Base-by-base conservation (phyloP, 306 rosid species). In the Abrus pulchellus region DNA sequence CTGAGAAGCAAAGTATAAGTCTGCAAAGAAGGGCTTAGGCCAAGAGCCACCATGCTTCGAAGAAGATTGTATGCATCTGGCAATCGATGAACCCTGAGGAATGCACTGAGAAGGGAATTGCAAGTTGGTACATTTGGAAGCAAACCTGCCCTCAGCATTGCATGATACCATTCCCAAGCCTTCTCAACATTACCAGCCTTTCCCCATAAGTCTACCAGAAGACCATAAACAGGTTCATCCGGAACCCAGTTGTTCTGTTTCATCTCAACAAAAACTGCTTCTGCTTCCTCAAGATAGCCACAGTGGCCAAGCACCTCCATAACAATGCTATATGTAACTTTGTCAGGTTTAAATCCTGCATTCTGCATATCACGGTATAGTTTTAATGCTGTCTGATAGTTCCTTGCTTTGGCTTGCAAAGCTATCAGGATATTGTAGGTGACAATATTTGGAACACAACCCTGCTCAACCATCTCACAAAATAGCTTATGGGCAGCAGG, bases 241-340 rank as follows among this genome's bases (percentile, higher is more conserved):
- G 97, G 97, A 57, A 91, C 88, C 97, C 97, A 91, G 59, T 91
- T 88, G 83, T 88, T 90, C 65, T 62, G 88, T 78, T 86, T 88
- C 99, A 94, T 94, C 86, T 94, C 94, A 56, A 61, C 57, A 77
- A 94, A 93, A 41, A 94, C 76, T 32, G 80, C 92, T 86, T 94
- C 97, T 20, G 97, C 95, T 85, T 93, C 97, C 82, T 91, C 94
- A 3, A 94, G 92, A 78, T 84, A 88, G 67, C 97, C 99, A 83
- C 97, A 93, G 74, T 94, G 97, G 60, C 97, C 99, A 83, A 93
- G 97, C 70, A 93, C 99, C 91, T 94, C 97, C 99, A 93, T 94
- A 44, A 94, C 94, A 86, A 94, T 94, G 87, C 95, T 91, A 75
- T 93, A 94, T 27, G 97, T 93, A 74, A 94, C 97, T 74, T 90